Conservation (phyloP, 371 early-diverging fungal genomes). For the Mortierella sp. region DNA sequence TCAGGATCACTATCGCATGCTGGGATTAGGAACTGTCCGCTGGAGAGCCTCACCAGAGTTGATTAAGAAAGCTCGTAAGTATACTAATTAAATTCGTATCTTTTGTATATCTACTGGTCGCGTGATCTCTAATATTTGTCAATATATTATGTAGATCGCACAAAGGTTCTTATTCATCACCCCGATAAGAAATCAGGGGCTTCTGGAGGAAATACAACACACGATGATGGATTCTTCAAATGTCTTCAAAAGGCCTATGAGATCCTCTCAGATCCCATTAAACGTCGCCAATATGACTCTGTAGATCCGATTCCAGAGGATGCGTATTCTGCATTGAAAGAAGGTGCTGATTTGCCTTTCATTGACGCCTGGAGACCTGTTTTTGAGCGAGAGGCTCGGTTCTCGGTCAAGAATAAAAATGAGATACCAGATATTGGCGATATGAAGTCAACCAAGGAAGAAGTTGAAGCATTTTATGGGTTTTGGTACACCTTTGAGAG, state of each 20-base stretch:
- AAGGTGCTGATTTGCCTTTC: slow-evolving; percentile 81
- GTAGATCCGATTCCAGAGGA: slow-evolving; percentile 83
- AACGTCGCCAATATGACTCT: slow-evolving; percentile 97
- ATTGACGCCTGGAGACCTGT: slow-evolving; percentile 89
- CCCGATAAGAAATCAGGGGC: slow-evolving; percentile 89
- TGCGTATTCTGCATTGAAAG: slow-evolving; percentile 76
- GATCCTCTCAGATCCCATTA: slow-evolving; percentile 89
- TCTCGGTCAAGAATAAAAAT: slow-evolving; percentile 84
- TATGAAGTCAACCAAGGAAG: slow-evolving; percentile 75
- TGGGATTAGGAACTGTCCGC: slow-evolving; percentile 85
- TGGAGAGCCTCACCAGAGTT: slow-evolving; percentile 85
- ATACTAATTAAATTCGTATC: not conserved
- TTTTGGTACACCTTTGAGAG: slow-evolving; percentile 97
- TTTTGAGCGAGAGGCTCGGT: slow-evolving; percentile 89
- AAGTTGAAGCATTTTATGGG: slow-evolving; percentile 95
- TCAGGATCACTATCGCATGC: slow-evolving; percentile 90
- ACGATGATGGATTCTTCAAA: slow-evolving; percentile 97
- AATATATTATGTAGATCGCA: slow-evolving; percentile 67
- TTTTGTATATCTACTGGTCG: not conserved
- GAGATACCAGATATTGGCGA: slow-evolving; percentile 89
- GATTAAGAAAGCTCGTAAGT: slow-evolving; percentile 75
- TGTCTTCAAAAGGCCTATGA: slow-evolving; percentile 98
- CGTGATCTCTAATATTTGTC: not conserved
- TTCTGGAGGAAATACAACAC: slow-evolving; percentile 33
- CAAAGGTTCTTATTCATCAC: slow-evolving; percentile 89